Conservation (phyloP, 306 rosid species). For the Adenanthera pavonina region DNA sequence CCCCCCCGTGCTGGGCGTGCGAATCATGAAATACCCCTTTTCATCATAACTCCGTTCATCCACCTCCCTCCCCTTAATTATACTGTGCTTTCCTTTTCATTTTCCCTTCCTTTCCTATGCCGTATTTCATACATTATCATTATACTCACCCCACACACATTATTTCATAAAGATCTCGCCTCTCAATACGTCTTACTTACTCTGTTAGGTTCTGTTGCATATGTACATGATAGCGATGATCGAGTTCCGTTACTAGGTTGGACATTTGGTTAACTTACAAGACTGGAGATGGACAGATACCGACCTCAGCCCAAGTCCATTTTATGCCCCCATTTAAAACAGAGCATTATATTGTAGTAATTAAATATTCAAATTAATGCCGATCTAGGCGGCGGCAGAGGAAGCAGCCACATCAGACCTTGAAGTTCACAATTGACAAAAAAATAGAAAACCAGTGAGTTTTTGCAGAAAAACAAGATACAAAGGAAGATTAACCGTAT, state of each 20-base stretch:
- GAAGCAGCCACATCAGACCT: not conserved
- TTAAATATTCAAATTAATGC: no score
- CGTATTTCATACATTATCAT: not conserved
- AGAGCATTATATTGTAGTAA: no score
- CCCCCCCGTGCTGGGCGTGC: slow-evolving; percentile 1
- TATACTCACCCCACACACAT: not conserved
- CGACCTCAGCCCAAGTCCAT: no score
- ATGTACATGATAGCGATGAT: no score
- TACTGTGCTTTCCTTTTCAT: not conserved
- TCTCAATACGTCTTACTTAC: not conserved
- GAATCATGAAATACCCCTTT: not conserved
- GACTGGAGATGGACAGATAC: no score
- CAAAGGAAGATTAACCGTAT: not conserved
- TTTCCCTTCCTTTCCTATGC: not conserved
- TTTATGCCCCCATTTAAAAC: no score
- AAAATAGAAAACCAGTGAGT: not conserved
- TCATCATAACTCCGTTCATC: not conserved
- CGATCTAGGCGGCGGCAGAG: no score
- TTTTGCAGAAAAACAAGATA: not conserved
- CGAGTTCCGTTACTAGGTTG: no score
- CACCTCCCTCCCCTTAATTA: not conserved
- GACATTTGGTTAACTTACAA: no score
- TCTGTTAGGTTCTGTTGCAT: no score
- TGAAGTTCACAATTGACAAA: no score
- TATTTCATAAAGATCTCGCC: not conserved